phyloP scores from a whole-genome alignment of 2,329 filamentous ascomycete genomes.

The Beauveria pseudobassiana region DNA sequence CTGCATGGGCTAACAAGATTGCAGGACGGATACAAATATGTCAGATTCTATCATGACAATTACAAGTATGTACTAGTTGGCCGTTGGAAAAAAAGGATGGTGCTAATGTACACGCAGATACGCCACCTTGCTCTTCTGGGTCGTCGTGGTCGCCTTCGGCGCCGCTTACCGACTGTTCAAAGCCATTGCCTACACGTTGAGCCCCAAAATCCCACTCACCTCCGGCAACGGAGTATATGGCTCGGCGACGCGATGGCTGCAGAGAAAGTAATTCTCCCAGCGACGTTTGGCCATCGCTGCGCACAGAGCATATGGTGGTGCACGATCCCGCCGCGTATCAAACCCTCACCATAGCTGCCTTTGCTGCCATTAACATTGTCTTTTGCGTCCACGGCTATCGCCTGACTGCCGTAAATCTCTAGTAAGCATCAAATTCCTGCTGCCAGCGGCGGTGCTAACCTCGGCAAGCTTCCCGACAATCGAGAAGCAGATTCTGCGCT shows the following conservation, averaged over 20 bases:
- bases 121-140: constrained; percentile 35
- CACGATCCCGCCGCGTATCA: constrained; percentile 37
- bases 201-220: constrained; percentile 1
- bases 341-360: constrained; percentile 30
- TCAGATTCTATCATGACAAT: constrained; percentile 24
- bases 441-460: neutral
- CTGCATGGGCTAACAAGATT: neutral
- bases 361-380: constrained; percentile 31
- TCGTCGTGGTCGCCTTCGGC: constrained; percentile 28
- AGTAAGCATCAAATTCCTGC: constrained; percentile 22
- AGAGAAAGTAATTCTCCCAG: constrained; percentile 29
- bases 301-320: constrained; percentile 38
- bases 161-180: constrained; percentile 22
- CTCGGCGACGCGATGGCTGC: constrained; percentile 21
- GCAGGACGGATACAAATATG: constrained; percentile 29
- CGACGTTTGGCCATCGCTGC: constrained; percentile 35
- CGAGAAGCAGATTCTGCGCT: constrained; percentile 37
- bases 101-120: constrained; percentile 16
- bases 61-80: constrained; percentile 27
- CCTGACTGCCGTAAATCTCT: constrained; percentile 31
- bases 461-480: constrained; percentile 26
- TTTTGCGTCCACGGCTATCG: constrained; percentile 30
- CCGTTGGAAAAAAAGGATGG: neutral
- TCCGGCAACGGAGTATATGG: neutral
- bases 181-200: constrained; percentile 7